Evolutionary conservation across 2,329 filamentous ascomycete genomes (phyloP).

Genomic region (Colletotrichum costaricense): DNA sequence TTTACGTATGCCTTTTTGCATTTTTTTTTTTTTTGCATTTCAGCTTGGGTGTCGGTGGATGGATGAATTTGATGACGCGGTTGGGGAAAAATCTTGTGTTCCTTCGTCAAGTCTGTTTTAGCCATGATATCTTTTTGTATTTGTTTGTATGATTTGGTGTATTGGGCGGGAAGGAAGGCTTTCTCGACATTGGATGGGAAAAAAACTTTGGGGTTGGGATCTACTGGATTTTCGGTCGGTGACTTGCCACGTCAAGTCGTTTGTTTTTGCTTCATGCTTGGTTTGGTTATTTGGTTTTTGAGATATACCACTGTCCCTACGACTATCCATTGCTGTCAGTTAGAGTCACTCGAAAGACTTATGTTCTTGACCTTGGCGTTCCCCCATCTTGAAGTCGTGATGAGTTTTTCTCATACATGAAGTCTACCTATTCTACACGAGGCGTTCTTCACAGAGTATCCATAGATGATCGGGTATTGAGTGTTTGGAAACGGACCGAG

Average conservation of each 20-base stretch:
- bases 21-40: too few relatives aligned
- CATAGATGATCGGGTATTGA: background rate
- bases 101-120: too few relatives aligned
- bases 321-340: background rate
- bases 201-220: background rate
- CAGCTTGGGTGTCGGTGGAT: background rate
- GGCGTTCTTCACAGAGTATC: too few relatives aligned
- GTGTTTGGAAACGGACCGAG: background rate
- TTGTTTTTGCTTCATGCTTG: background rate
- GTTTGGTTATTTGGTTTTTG: background rate
- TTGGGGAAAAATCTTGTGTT: background rate
- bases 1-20: too few relatives aligned
- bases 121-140: too few relatives aligned
- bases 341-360: background rate
- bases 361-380: background rate
- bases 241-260: background rate
- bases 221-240: background rate
- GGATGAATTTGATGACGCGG: background rate
- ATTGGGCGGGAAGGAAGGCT: background rate
- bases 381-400: background rate
- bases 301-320: constrained; percentile 1
- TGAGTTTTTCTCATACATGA: background rate
- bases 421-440: background rate
- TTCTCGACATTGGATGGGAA: background rate
- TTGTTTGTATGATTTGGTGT: background rate